Conservation (phyloP, 768 basidiomycete species). For the Serpula lacrymans region DNA sequence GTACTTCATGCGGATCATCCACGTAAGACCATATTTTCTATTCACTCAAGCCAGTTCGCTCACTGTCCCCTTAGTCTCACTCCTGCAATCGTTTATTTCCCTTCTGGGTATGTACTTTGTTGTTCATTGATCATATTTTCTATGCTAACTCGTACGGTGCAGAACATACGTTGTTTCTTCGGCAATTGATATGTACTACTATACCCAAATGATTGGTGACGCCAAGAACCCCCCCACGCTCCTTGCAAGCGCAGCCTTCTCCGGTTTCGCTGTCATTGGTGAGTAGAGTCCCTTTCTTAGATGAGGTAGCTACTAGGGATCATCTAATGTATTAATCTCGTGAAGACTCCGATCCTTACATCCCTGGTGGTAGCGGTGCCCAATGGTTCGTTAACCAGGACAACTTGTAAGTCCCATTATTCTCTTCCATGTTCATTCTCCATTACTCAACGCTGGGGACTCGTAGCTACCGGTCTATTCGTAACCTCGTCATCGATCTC, state of each 20-base stretch:
- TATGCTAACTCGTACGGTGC: slow-evolving; percentile 20
- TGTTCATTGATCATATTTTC: slow-evolving; percentile 2
- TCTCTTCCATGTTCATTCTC: background rate
- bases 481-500: slow-evolving; percentile 74
- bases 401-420: slow-evolving; percentile 53
- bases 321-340: slow-evolving; percentile 1
- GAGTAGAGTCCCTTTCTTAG: slow-evolving; percentile 7
- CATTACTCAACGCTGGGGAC: background rate
- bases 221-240: slow-evolving; percentile 65
- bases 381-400: slow-evolving; percentile 62
- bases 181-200: slow-evolving; percentile 71
- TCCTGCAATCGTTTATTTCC: slow-evolving; percentile 67
- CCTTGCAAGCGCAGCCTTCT: slow-evolving; percentile 57
- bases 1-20: slow-evolving; percentile 48
- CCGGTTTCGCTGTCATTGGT: slow-evolving; percentile 78
- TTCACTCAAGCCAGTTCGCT: background rate
- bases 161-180: slow-evolving; percentile 68
- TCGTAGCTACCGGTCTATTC: slow-evolving; percentile 60
- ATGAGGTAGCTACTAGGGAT: background rate
- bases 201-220: slow-evolving; percentile 77
- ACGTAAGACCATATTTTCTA: slow-evolving; percentile 26
- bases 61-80: slow-evolving; percentile 35
- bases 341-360: slow-evolving; percentile 71
- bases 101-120: slow-evolving; percentile 43
- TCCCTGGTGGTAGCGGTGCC: slow-evolving; percentile 53